Evolutionary conservation across 441 rosid species (phyloP), one percentile per base, ranked within the genome.

Genomic region (Mallotus japonicus): DNA sequence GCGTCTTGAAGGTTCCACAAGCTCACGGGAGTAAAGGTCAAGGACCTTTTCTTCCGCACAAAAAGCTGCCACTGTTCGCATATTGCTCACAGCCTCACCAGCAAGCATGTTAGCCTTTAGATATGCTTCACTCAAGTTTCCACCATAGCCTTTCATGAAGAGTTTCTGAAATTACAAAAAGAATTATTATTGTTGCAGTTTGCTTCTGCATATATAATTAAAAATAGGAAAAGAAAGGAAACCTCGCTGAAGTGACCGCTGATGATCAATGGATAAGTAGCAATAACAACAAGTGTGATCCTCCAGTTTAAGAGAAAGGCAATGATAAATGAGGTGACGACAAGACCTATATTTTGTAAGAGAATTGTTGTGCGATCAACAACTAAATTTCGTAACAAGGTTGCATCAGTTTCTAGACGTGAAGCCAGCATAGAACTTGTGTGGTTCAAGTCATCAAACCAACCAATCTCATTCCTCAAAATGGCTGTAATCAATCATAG

Each of bases 201-300:
- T 51, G 62, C n/a, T 57, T 24, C 17, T 11, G 28, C n/a, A 37
- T 37, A 63, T 15, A 49, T 4, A 66, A 49, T 44, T 61, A 53
- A 40, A 63, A 32, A 22, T 12, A 12, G 67, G 71, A 59, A 62
- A 53, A 56, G 40, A 53, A 71, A 54, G 14, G 3, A 70, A 82
- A 94, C 98, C 98, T 94, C 98, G 64, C 98, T 92, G 69, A 93
- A 90, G 80, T 93, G 98, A 12, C 98, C 97, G 47, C 98, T 86
- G 59, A 93, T 92, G 85, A 88, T 74, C 73, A 93, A 78, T 37
- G 98, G 98, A 75, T 80, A 92, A 44, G 92, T 87, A 49, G 97
- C 96, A 32, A 93, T 72, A 76, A 93, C 90, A 34, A 93, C 91
- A 59, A 90, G 95, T 32, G 98, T 86, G 61, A 93, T 83, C 78